Evolutionary conservation across 2,329 filamentous ascomycete genomes (phyloP).

Genomic region (Ilyonectria destructans): DNA sequence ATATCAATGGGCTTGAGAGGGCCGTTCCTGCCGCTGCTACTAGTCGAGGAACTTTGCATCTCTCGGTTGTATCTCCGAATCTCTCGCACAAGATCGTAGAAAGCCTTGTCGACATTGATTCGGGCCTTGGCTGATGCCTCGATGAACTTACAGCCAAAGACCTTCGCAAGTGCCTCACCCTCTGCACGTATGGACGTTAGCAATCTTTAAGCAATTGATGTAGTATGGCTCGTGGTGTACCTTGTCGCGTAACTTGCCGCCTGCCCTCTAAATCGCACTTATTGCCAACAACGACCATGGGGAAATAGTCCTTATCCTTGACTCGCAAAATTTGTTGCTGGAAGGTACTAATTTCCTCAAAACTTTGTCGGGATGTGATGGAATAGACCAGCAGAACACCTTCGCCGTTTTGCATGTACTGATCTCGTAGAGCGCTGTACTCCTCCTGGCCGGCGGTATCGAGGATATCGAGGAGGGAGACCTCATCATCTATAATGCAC

Average conservation of each 20-base stretch:
- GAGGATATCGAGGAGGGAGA: slow-evolving; percentile 96
- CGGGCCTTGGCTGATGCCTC: slow-evolving; percentile 98
- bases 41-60: slow-evolving; percentile 89
- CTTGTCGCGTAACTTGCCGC: slow-evolving; percentile 91
- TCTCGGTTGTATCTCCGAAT: slow-evolving; percentile 99
- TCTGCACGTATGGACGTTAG: slow-evolving; percentile 69
- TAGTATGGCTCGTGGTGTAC: slow-evolving; percentile 67
- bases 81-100: slow-evolving; percentile 98
- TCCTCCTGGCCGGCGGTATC: slow-evolving; percentile 99
- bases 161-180: slow-evolving; percentile 87
- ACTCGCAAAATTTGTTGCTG: slow-evolving; percentile 98
- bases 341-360: slow-evolving; percentile 98
- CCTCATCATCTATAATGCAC: slow-evolving; percentile 98
- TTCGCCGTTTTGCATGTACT: slow-evolving; percentile 99
- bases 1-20: slow-evolving; percentile 85
- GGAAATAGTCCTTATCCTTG: slow-evolving; percentile 99
- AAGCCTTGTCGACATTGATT: slow-evolving; percentile 98
- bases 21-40: slow-evolving; percentile 75
- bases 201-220: slow-evolving; percentile 8
- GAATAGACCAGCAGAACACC: slow-evolving; percentile 98
- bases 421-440: slow-evolving; percentile 99
- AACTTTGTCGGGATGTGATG: slow-evolving; percentile 96
- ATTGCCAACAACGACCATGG: slow-evolving; percentile 98
- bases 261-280: slow-evolving; percentile 98
- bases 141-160: slow-evolving; percentile 98